These are phyloP conservation scores for Fusarium hainanense DNA, from an alignment of 2,329 filamentous ascomycete species.

Conservation along the genomic window DNA sequence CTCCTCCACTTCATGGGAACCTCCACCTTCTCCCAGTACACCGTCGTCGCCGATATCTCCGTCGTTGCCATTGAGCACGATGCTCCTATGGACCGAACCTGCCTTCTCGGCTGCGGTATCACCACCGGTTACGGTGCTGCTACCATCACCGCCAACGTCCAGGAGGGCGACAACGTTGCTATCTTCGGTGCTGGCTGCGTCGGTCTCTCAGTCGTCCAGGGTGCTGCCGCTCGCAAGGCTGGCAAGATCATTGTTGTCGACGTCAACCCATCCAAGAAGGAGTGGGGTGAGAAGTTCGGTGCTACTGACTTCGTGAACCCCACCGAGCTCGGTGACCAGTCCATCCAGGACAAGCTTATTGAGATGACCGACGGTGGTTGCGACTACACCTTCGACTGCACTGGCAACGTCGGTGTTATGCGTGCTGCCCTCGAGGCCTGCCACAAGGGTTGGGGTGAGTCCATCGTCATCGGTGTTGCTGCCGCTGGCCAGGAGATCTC, in stretches of 20 bases:
- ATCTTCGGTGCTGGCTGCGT: constrained; percentile 97
- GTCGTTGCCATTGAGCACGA: constrained; percentile 92
- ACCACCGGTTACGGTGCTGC: constrained; percentile 98
- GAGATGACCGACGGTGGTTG: constrained; percentile 98
- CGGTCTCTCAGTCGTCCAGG: constrained; percentile 94
- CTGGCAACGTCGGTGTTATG: constrained; percentile 96
- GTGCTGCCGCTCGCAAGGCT: constrained; percentile 86
- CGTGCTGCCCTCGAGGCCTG: constrained; percentile 94
- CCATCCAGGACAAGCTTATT: constrained; percentile 89
- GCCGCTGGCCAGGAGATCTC: constrained; percentile 95
- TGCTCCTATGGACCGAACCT: constrained; percentile 95
- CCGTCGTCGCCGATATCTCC: constrained; percentile 97
- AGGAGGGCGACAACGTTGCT: constrained; percentile 89
- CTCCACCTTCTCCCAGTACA: constrained; percentile 98
- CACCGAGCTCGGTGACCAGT: constrained; percentile 78
- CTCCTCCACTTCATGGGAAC: constrained; percentile 99
- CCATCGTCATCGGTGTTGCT: constrained; percentile 96
- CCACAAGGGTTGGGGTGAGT: constrained; percentile 99
- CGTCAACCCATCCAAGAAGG: constrained; percentile 90
- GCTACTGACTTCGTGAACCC: constrained; percentile 98
- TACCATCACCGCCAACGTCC: constrained; percentile 89
- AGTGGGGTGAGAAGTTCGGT: constrained; percentile 93
- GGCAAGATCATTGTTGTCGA: constrained; percentile 78
- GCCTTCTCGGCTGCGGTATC: constrained; percentile 96
- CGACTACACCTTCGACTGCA: constrained; percentile 99